These are phyloP conservation scores for Erucastrum elatum DNA, from an alignment of 345 rosid species.

Conservation along the genomic window DNA sequence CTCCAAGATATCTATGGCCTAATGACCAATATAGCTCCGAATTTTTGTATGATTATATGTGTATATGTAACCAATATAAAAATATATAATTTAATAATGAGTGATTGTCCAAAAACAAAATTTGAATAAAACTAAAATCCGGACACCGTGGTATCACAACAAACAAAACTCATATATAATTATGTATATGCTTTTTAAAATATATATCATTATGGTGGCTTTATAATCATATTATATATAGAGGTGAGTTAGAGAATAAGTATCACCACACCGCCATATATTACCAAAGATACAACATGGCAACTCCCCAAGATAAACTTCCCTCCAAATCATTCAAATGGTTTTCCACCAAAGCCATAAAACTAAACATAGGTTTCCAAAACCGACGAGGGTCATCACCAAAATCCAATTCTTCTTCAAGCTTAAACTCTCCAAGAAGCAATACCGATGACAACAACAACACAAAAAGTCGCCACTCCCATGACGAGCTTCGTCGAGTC, in stretches of 20 bases:
- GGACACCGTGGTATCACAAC: not conserved
- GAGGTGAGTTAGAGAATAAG: constrained; percentile 3
- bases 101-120: not conserved
- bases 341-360: constrained; percentile 34
- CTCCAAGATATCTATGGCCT: not conserved
- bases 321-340: constrained; percentile 38
- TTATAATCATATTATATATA: constrained; percentile 23
- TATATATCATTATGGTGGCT: not conserved
- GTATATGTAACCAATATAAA: not conserved
- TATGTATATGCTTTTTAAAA: not conserved
- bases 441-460: not conserved
- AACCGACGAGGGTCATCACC: constrained; percentile 24
- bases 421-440: constrained; percentile 30
- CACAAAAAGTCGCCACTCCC: constrained; percentile 16
- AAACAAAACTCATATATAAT: constrained; percentile 24
- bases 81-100: not conserved
- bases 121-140: not conserved
- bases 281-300: constrained; percentile 31
- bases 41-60: not conserved
- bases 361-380: constrained; percentile 35
- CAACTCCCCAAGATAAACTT: constrained; percentile 19
- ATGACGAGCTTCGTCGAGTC: constrained; percentile 54
- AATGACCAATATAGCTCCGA: not conserved
- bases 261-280: constrained; percentile 18
- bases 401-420: constrained; percentile 33